phyloP scores from a whole-genome alignment of 352 stramenopile species.

The Thraustochytrium striatum region DNA sequence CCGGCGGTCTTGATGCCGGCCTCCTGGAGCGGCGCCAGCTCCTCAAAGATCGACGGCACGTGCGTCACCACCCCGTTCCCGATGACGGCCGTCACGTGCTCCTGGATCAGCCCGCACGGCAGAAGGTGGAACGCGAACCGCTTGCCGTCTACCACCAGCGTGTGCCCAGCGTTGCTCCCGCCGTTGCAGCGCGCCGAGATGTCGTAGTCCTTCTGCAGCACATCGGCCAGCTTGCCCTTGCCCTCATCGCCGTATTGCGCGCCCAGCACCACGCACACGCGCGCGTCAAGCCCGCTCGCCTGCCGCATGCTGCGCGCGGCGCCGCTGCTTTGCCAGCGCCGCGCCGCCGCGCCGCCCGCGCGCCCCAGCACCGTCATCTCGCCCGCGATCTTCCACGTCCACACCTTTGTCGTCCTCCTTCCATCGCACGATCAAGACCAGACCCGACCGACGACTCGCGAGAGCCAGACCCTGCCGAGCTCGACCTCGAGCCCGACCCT shows the following conservation, averaged over 20 bases:
- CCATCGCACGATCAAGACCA: no score
- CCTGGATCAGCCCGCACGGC: slow-evolving; percentile 94
- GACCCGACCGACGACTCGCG: no score
- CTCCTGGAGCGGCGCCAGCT: slow-evolving; percentile 78
- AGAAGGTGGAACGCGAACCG: slow-evolving; percentile 99
- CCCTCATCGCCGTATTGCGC: slow-evolving; percentile 98
- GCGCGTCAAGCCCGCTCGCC: slow-evolving; percentile 33
- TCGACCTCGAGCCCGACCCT: no score
- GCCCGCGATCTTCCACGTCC: neutral
- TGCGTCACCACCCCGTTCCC: slow-evolving; percentile 98
- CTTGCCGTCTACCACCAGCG: slow-evolving; percentile 93
- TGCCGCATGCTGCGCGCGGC: neutral
- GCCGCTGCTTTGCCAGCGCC: neutral
- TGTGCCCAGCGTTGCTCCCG: slow-evolving; percentile 97
- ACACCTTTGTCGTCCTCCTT: no score
- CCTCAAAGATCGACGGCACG: slow-evolving; percentile 88
- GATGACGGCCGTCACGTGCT: slow-evolving; percentile 89
- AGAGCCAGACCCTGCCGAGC: no score
- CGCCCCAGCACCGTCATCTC: neutral
- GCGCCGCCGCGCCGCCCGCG: neutral
- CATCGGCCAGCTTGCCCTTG: slow-evolving; percentile 97
- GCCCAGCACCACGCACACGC: slow-evolving; percentile 82
- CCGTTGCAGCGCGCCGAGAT: slow-evolving; percentile 58
- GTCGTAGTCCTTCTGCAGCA: slow-evolving; percentile 63
- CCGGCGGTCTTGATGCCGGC: slow-evolving; percentile 83